A percentile compares a stretch with the other conserved stretches of the same genome.
These are phyloP conservation scores for Fusarium robinianum DNA, from an alignment of 2,329 filamentous ascomycete species.

Conservation along the genomic window DNA sequence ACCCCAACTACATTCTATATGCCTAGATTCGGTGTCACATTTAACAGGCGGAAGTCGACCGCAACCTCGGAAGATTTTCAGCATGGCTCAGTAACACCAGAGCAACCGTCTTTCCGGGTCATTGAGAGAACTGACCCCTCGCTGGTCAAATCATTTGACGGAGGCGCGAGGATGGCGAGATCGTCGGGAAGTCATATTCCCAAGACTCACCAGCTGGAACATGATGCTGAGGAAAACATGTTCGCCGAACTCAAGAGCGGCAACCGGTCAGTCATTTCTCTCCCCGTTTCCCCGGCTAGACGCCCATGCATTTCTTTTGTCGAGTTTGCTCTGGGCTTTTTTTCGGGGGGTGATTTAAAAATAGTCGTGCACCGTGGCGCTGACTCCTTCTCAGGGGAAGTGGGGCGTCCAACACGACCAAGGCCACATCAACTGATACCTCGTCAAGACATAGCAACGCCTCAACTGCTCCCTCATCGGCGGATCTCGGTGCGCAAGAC, in stretches of 20 bases:
- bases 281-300: too few relatives aligned
- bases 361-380: slow-evolving; percentile 38
- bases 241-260: slow-evolving; percentile 60
- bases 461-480: slow-evolving; percentile 64
- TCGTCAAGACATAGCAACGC: slow-evolving; percentile 66
- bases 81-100: slow-evolving; percentile 52
- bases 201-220: slow-evolving; percentile 44
- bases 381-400: slow-evolving; percentile 56
- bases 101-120: slow-evolving; percentile 61
- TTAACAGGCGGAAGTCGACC: slow-evolving; percentile 64
- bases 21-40: slow-evolving; percentile 65
- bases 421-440: slow-evolving; percentile 62
- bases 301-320: too few relatives aligned
- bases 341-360: slow-evolving; percentile 29
- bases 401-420: slow-evolving; percentile 64
- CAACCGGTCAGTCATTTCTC: slow-evolving; percentile 59
- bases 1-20: slow-evolving; percentile 48
- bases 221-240: slow-evolving; percentile 61
- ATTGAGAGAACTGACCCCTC: slow-evolving; percentile 57
- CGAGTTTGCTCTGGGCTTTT: too few relatives aligned
- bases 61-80: slow-evolving; percentile 58
- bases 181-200: slow-evolving; percentile 44
- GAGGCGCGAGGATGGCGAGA: slow-evolving; percentile 50
- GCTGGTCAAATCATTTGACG: slow-evolving; percentile 55
- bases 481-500: slow-evolving; percentile 44